Percentiles rank a stretch among this genome's conserved stretches.
phyloP scores from a whole-genome alignment of 164 flowering plant genomes.

The Paratinospora sagittata region DNA sequence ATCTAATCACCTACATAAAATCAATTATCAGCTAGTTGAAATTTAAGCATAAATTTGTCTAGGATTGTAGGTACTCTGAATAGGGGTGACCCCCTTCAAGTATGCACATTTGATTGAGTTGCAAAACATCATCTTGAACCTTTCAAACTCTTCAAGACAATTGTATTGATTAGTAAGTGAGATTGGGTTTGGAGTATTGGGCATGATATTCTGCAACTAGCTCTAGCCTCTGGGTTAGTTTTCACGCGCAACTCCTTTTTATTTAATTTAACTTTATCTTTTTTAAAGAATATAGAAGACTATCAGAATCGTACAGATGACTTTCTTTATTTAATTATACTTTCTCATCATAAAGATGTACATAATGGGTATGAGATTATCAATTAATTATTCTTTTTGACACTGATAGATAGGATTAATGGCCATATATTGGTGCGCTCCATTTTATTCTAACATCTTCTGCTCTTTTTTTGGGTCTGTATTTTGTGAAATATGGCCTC shows the following conservation, averaged over 20 bases:
- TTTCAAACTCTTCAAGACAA: neutral
- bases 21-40: too few species aligned
- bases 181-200: neutral
- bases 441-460: neutral
- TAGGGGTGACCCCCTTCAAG: neutral
- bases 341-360: neutral
- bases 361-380: neutral
- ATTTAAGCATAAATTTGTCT: neutral
- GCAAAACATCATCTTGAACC: neutral
- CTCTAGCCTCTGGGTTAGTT: neutral
- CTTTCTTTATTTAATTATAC: neutral
- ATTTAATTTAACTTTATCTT: neutral
- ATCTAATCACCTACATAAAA: too few species aligned
- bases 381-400: neutral
- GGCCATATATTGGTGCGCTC: neutral
- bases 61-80: neutral
- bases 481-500: constrained; percentile 17
- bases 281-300: neutral
- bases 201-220: neutral
- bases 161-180: neutral
- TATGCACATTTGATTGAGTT: neutral
- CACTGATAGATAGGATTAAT: too few species aligned
- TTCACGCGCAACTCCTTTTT: neutral
- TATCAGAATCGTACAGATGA: neutral
- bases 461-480: neutral